Percentiles rank a stretch among this genome's conserved stretches.
These are phyloP conservation scores for Parasarocladium wereldwijsianum DNA, from an alignment of 2,329 filamentous ascomycete genomes.

Conservation along the genomic window DNA sequence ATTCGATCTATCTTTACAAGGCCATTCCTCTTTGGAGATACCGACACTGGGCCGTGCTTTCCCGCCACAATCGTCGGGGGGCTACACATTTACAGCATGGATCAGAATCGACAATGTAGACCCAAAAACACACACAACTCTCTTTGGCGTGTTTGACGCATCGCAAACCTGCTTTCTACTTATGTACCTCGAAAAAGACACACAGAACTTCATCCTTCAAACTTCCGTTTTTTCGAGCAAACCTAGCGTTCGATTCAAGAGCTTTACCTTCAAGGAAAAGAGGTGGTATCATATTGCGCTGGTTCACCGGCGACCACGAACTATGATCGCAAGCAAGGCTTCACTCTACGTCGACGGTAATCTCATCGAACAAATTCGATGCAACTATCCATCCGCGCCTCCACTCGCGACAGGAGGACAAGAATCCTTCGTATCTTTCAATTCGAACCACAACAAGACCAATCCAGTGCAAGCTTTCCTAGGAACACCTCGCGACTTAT, in stretches of 20 bases:
- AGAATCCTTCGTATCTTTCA: slow-evolving; percentile 57
- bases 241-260: slow-evolving; percentile 89
- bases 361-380: slow-evolving; percentile 83
- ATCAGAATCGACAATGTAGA: slow-evolving; percentile 81
- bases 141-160: slow-evolving; percentile 89
- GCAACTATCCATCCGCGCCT: slow-evolving; percentile 70
- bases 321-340: slow-evolving; percentile 64
- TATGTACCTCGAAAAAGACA: slow-evolving; percentile 87
- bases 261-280: slow-evolving; percentile 57
- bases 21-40: slow-evolving; percentile 81
- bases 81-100: slow-evolving; percentile 87
- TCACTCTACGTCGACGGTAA: slow-evolving; percentile 86
- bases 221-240: slow-evolving; percentile 77
- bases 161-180: slow-evolving; percentile 89
- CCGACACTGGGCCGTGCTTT: slow-evolving; percentile 74
- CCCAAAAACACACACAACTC: slow-evolving; percentile 69
- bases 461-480: slow-evolving; percentile 80
- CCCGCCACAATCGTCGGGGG: slow-evolving; percentile 62
- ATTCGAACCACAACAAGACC: slow-evolving; percentile 38
- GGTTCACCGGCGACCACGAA: slow-evolving; percentile 67
- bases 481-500: slow-evolving; percentile 81
- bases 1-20: slow-evolving; percentile 80
- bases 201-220: slow-evolving; percentile 85
- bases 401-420: slow-evolving; percentile 46
- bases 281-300: slow-evolving; percentile 90